Base-by-base conservation (phyloP, 2,329 filamentous ascomycete species). In the Penicillium decumbens region DNA sequence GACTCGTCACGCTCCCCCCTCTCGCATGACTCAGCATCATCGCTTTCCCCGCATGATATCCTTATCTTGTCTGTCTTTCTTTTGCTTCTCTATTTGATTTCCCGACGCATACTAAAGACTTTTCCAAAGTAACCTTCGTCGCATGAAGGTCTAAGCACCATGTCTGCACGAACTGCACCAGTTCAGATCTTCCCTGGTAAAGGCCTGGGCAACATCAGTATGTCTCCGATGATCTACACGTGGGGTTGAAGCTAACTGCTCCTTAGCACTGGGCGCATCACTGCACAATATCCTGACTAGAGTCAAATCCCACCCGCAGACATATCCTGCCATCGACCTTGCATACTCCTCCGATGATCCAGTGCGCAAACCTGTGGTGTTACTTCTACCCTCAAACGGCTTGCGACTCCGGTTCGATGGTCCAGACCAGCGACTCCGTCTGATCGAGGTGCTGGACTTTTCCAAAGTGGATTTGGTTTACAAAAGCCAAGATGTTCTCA, bases 381-480 rank as follows among this genome's bases (percentile, higher is more conserved):
- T 97, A 47, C 79, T 78, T 15, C 80, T 98, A 3, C 88, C 91
- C 1, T 80, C 82, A 3, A 98, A 97, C 71, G 93, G 93, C 25
- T 71, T 98, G 27, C 87, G 92, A 10, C 75, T 98, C 45, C 89
- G 89, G 37, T 98, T 98, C 65, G 93, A 98, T 66, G 93, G 91
- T 0, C 84, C 88, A 3, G 91, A 97, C 63, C 93, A 98, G 71
- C 83, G 92, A 30, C 75, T 98, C 37, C 87, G 93, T 2, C 75
- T 98, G 53, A 89, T 98, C 59, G 93, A 98, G 70, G 83, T 97
- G 6, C 72, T 89, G 46, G 90, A 97, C 72, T 96, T 98, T 66
- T 84, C 86, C 41, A 93, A 89, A 68, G 89, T 84, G 54, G 81
- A 84, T 54, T 82, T 97, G 54, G 83, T 85, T 15, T 95, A 96